Base-by-base conservation (phyloP, 1,139 yeast genomes). In the Suhomyces yuchorum region DNA sequence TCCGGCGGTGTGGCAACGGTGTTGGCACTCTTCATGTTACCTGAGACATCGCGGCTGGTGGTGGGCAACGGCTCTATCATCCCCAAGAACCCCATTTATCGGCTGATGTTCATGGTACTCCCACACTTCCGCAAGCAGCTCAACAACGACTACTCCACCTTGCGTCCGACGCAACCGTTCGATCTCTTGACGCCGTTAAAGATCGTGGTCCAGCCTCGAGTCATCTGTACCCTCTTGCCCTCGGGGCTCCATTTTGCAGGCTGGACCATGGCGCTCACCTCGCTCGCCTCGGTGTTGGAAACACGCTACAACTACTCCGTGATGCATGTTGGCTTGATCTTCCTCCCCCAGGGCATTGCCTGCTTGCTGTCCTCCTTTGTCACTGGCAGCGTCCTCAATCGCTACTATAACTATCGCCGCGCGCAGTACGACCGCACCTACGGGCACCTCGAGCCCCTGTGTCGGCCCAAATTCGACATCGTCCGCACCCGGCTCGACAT, bases 41-140 rank as follows among this genome's bases (percentile, higher is more conserved):
- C 77, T 0, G 78, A 73, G 53, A 73, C 77, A 0, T 57, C 66
- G 6, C 54, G 77, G 36, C 58, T 56, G 47, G 56, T 71, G 17
- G 77, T 68, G 8, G 78, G 78, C 0, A 72, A 73, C 53, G 77
- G 77, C 3, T 64, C 74, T 2, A 56, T 73, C 0, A 37, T 41
- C 3, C 77, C 77, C 1, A 52, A 48, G 7, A 48, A 43, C 4
- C 17, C 56, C 0, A 14, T 63, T 3, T 60, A 70, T 49, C 53
- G 53, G 17, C 59, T 67, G 47, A 62, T 68, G 1, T 53, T 68
- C 18, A 53, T 69, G 18, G 49, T 53, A 7, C 44, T 70, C 2
- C 67, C 70, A 0, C 58, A 55, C 35, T 64, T 66, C 46, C 56
- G 53, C 38, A 50, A 52, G 14, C 59, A 60, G 43, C 53, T 71